These are phyloP conservation scores for Kwoniella mangroviensis DNA, from an alignment of 768 basidiomycete genomes.

Conservation along the genomic window DNA sequence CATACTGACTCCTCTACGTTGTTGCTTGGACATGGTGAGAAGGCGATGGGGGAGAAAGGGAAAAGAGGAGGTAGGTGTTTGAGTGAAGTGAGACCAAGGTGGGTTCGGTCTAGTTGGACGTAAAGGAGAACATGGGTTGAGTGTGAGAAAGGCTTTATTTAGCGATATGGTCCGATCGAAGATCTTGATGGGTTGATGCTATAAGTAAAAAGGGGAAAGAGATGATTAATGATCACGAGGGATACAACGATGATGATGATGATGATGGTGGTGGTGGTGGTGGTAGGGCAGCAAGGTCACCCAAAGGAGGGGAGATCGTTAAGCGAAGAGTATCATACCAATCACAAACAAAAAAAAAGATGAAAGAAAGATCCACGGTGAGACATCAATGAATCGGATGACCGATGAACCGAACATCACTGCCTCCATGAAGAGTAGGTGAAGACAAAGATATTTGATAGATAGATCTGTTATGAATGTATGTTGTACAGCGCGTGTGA, in stretches of 20 bases:
- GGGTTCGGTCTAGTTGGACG: neutral
- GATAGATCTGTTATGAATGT: neutral
- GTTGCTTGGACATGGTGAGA: conserved; percentile 6
- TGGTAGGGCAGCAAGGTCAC: neutral
- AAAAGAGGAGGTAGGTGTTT: neutral
- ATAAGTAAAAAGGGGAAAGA: neutral
- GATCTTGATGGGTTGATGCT: neutral
- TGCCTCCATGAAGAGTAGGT: neutral
- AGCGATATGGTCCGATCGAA: neutral
- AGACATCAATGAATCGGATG: neutral
- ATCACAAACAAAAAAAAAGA: neutral
- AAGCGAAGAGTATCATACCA: neutral
- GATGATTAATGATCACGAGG: neutral
- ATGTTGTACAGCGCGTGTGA: neutral
- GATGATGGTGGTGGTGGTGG: neutral
- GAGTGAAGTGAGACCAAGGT: neutral
- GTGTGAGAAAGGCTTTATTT: neutral
- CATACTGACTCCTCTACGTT: conserved; percentile 5
- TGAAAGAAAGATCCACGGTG: neutral
- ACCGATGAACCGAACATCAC: neutral
- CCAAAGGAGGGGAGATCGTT: neutral
- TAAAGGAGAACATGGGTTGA: neutral
- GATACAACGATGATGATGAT: neutral
- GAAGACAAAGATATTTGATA: neutral
- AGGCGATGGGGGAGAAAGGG: neutral